Base-by-base conservation (phyloP, 176 grass and related monocot species). In the Pontederia crassipes region DNA sequence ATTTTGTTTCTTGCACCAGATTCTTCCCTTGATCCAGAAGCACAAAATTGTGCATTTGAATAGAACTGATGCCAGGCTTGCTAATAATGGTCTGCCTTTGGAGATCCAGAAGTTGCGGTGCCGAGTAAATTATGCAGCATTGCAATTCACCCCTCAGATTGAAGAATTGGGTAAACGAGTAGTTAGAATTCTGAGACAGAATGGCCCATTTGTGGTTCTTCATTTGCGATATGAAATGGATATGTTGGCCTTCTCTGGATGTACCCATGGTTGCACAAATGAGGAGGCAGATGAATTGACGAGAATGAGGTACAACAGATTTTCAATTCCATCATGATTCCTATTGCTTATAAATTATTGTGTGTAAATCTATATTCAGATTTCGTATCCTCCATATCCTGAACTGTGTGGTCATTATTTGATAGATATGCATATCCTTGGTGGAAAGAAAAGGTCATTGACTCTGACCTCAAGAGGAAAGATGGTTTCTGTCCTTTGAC, bases 221-320 rank as follows among this genome's bases (percentile, higher is more conserved):
- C 92, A 97, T 70, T 76, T 97, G 54, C 84, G 92, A 24, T 97
- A 91, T 60, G 92, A 97, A 84, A 97, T 91, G 79, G 92, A 97
- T 77, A 97, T 97, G 92, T 67, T 97, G 60, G 92, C 92, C 45
- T 97, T 97, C 62, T 97, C 92, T 57, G 92, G 92, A 10, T 97
- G 92, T 66, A 97, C 84, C 45, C 75, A 97, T 48, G 92, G 92
- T 80, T 97, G 92, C 74, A 91, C 76, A 65, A 57, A 56, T n/a
- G 75, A 85, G 79, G 92, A 97, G 64, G 69, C 83, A 47, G 83
- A 97, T 17, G 83, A 88, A 28, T 81, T 97, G 9, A 80, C 78
- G 58, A 88, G 82, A 85, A 82, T 97, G 84, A 88, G 92, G 93
- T 97, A 49, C 72, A 11, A 13, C 17, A 35, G 29, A 35, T 35